Base-by-base conservation (phyloP, 805 yeast genomes). In the Isabelozyma rhagii region DNA sequence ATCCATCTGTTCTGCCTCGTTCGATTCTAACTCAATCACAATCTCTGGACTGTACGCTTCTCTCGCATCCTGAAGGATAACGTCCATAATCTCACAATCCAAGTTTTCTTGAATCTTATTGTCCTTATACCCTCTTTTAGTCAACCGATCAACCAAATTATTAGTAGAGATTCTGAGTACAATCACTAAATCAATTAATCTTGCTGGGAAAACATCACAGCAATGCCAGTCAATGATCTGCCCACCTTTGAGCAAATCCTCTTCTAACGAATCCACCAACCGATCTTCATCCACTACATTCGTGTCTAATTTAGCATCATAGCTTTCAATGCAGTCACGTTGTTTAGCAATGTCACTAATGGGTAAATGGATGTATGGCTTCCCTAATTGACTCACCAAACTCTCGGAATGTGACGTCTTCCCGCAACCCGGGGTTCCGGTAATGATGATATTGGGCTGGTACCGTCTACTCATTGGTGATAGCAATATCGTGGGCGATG, bases 51-150 rank as follows among this genome's bases (percentile, higher is more conserved):
- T 87, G 62, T 90, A 94, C 40, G 85, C 79, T 34, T 90, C 97
- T 50, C 80, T 74, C 0, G 98, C 99, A 56, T 94, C 99, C 55
- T 85, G 87, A 43, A 84, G 68, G 13, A 94, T 81, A 11, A 93
- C 89, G 57, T 92, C 93, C 98, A 94, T 94, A 55, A 94, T 94
- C 69, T 94, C 99, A 51, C 96, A 96, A 66, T 94, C 99, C 43
- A 94, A 71, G 63, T 94, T 94, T 61, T 94, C 99, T 50, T 85
- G 86, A 54, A 94, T 82, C 69, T 94, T 94, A 52, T 79, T 77
- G 52, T 89, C 86, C 48, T 85, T 82, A 63, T 94, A 94, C 6
- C 85, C 87, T 66, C 99, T 80, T 51, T 81, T 79, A 52, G 75
- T 73, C 57, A 94, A 74, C 59, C 99, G 78, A 47, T 90, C 96